A percentile compares a stretch with the other conserved stretches of the same genome.
Conservation (phyloP, 495 filamentous ascomycete species). For the Geoglossum glabrum region DNA sequence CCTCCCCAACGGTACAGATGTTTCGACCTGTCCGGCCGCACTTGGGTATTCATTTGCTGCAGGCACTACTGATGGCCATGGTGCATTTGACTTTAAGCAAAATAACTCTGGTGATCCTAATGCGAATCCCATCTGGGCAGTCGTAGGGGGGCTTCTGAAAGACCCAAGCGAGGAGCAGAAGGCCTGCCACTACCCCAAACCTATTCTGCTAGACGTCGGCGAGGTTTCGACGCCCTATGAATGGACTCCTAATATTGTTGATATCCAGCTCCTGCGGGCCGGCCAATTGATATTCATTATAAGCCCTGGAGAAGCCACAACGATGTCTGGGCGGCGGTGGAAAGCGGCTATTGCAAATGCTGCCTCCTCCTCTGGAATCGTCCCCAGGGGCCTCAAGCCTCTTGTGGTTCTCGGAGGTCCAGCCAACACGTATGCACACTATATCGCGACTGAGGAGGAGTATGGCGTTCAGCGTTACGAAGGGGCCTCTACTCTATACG, state of each 20-base stretch:
- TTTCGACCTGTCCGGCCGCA: conserved; percentile 72
- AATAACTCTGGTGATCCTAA: conserved; percentile 51
- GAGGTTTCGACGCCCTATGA: conserved; percentile 59
- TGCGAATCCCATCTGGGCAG: conserved; percentile 65
- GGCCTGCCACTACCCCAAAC: conserved; percentile 65
- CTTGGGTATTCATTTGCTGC: conserved; percentile 88
- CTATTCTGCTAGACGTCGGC: conserved; percentile 78
- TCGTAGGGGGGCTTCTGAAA: conserved; percentile 54
- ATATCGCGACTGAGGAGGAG: conserved; percentile 84
- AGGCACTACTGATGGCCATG: conserved; percentile 85
- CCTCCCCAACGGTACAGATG: conserved; percentile 51
- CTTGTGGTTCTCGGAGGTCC: conserved; percentile 81
- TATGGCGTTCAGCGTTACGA: conserved; percentile 85
- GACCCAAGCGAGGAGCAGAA: conserved; percentile 49
- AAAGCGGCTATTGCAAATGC: conserved; percentile 34
- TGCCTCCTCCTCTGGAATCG: background rate
- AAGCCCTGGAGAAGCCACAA: conserved; percentile 78
- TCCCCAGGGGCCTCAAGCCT: conserved; percentile 22
- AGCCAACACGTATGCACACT: conserved; percentile 90
- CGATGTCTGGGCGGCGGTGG: conserved; percentile 91
- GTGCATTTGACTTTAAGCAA: conserved; percentile 87
- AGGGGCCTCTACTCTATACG: conserved; percentile 86
- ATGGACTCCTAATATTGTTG: conserved; percentile 87
- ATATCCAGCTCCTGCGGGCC: conserved; percentile 73
- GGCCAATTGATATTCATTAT: conserved; percentile 79